phyloP scores from a whole-genome alignment of 805 yeast genomes.

The Scheffersomyces amazonensis region DNA sequence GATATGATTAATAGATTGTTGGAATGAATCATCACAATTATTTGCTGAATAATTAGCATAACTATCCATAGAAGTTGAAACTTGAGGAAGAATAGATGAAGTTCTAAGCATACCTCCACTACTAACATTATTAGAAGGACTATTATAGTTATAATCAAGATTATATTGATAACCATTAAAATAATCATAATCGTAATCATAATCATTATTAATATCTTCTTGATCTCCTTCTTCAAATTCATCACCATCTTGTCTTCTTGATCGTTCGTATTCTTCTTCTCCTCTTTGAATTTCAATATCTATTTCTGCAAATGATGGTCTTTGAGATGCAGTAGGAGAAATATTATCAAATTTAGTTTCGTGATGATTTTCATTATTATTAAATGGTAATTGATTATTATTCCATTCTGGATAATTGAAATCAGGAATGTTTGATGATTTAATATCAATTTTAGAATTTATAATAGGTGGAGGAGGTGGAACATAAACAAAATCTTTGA shows the following conservation, averaged over 20 bases:
- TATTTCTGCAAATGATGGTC: conserved; percentile 7
- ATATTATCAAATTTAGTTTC: conserved; percentile 1
- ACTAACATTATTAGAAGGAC: neutral
- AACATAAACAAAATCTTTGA: conserved; percentile 31
- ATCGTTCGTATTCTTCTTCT: neutral
- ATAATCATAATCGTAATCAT: neutral
- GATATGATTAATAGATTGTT: conserved; percentile 24
- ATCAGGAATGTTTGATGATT: conserved; percentile 11
- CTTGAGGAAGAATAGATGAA: neutral
- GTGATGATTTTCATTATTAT: neutral
- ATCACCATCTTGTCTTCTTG: neutral
- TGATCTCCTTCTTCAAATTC: neutral
- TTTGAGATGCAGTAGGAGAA: conserved; percentile 14
- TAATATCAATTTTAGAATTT: neutral
- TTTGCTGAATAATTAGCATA: conserved; percentile 1
- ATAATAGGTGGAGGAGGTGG: conserved; percentile 19
- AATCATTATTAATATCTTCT: neutral
- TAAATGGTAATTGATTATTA: neutral
- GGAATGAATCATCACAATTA: conserved; percentile 9
- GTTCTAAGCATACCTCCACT: neutral
- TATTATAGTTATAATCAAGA: neutral
- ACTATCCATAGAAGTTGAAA: neutral
- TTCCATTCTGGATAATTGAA: conserved; percentile 21
- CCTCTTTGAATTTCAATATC: neutral
- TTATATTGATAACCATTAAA: neutral